Evolutionary conservation across 495 filamentous ascomycete species (phyloP), one percentile per base, ranked within the genome.

Genomic region (Penicillium paxilli): DNA sequence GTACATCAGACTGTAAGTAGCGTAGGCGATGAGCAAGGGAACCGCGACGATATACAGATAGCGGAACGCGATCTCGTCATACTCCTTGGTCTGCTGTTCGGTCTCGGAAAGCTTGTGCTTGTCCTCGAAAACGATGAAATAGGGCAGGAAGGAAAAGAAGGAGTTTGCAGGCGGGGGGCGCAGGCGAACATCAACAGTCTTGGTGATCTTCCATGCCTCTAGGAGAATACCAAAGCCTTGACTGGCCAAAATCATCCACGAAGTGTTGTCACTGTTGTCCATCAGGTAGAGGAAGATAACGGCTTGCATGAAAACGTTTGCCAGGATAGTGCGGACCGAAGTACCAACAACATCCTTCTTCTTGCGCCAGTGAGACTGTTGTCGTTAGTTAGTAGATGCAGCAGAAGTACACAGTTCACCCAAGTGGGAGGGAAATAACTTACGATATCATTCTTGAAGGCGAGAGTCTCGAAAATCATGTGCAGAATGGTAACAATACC

Each of bases 341-440:
- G 96, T 91, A 49, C 94, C 94, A 28, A 98, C 91, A 47, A 93
- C 89, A 76, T 98, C 95, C 76, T 98, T 98, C 89, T 98, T 98
- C 75, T 98, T 96, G 62, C 91, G 89, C 83, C 93, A 98, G 72
- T 98, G 94, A 22, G 91, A 81, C 77, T 80, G 16, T 20, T 24
- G 38, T 37, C 28, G 35, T 38, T 11, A 28, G 35, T 19, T 16
- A 16, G 35, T 19, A 4, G 17, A n/a, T 1, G 3, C 35, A 19
- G 7, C 6, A n/a, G 3, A 5, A 37, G 40, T 70, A 64, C 35
- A 49, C 56, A 37, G 4, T 44, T 32, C 9, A 23, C n/a, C 5
- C 5, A 12, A 10, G n/a, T 19, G 17, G 6, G 20, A 33, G 14
- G 3, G 5, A 48, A 26, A n/a, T n/a, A n/a, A 66, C 78, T 72